These are phyloP conservation scores for Cnidoscolus chayamansa DNA, from an alignment of 441 rosid genomes.

Conservation along the genomic window DNA sequence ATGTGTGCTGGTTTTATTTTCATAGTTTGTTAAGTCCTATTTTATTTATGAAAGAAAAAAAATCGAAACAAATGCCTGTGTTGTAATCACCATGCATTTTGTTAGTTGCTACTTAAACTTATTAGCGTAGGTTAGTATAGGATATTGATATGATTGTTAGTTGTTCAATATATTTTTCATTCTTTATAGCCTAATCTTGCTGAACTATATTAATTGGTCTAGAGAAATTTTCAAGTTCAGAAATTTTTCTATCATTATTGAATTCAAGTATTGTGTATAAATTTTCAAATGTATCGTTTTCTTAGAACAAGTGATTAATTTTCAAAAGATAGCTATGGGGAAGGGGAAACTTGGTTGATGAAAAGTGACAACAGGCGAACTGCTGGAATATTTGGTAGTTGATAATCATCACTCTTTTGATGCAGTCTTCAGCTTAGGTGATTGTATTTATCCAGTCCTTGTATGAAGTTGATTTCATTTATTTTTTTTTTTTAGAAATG, in stretches of 20 bases:
- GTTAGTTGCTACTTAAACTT: neutral
- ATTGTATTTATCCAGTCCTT: neutral
- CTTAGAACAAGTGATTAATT: neutral
- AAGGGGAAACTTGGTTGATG: neutral
- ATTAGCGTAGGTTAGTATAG: neutral
- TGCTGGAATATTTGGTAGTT: neutral
- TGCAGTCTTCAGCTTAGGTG: neutral
- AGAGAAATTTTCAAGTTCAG: neutral
- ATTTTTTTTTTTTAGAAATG: neutral
- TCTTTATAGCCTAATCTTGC: neutral
- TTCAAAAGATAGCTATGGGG: neutral
- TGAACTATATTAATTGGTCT: neutral
- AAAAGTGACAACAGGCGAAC: slow-evolving; percentile 2
- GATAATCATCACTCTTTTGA: neutral
- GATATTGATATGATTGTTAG: neutral
- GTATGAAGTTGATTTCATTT: neutral
- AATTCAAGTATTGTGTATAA: neutral
- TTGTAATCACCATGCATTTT: neutral
- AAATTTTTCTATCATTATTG: neutral
- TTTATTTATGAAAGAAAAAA: neutral
- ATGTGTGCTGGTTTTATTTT: neutral
- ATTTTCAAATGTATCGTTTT: neutral
- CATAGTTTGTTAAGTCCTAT: neutral
- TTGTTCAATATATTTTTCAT: neutral
- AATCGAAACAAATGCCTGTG: neutral